Base-by-base conservation (phyloP, 2,329 filamentous ascomycete genomes). In the Calcarisporium arbuscula region DNA sequence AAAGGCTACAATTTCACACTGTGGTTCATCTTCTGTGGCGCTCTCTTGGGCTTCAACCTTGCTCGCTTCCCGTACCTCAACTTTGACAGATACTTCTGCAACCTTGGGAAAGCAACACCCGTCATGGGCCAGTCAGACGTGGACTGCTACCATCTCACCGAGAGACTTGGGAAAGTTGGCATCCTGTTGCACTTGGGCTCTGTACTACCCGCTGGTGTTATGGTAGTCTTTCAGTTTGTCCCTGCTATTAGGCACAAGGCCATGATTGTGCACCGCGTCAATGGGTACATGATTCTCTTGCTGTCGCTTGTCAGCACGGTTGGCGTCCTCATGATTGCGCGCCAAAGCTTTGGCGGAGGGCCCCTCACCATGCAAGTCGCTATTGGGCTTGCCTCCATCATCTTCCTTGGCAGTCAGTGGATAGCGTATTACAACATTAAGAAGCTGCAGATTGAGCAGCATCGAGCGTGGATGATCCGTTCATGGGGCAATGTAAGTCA, bases 381-480 rank as follows among this genome's bases (percentile, higher is more conserved):
- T 2, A 50, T 68, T 1, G 66, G 66, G 0, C 34, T 65, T 0
- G 46, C 74, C 1, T 64, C 55, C 2, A 58, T 74, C 19, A 47
- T 65, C 8, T 71, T 72, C 3, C 51, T 67, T 0, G 42, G 51
- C 2, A 59, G 63, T 9, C 50, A 74, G 17, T 40, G 48, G 1
- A 39, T 79, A 28, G 70, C 74, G 2, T 68, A 66, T 20, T 58
- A 69, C 49, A 78, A 78, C 41, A 68, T 81, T 51, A 78, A 73
- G 50, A 57, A 61, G 3, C 52, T 80, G 3, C 75, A 80, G 47
- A 74, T 83, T 31, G 74, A 80, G 20, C 68, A 80, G 46, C 77
- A 81, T 41, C 64, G 77, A 2, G 72, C 72, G 4, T 81, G 75
- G 76, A 81, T 80, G 76, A 46, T 81, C 19, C 53, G 77, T 15